A percentile compares a stretch with the other conserved stretches of the same genome.
Evolutionary conservation across 768 basidiomycete species (phyloP).

Genomic region (Pluteus cervinus): DNA sequence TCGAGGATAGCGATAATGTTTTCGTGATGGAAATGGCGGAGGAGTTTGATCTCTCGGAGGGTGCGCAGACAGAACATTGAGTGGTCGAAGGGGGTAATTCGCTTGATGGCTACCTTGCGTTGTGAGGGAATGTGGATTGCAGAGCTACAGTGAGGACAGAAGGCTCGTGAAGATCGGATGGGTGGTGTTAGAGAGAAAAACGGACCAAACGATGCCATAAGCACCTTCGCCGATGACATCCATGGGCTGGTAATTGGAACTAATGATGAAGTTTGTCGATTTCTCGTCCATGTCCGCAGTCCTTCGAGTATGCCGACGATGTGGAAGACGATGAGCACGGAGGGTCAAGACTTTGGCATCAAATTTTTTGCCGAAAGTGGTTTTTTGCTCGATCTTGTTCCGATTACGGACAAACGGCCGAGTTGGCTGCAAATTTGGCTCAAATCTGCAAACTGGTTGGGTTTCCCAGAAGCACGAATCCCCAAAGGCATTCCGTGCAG

Average conservation of each 20-base stretch:
- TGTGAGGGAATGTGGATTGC: slow-evolving; percentile 74
- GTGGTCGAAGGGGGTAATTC: slow-evolving; percentile 93
- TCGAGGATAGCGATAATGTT: slow-evolving; percentile 96
- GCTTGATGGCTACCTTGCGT: slow-evolving; percentile 91
- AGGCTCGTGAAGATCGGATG: slow-evolving; percentile 12
- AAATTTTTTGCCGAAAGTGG: too few relatives aligned
- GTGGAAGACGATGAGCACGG: too few relatives aligned
- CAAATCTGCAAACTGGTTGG: too few relatives aligned
- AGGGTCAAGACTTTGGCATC: too few relatives aligned
- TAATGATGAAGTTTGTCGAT: slow-evolving; percentile 22
- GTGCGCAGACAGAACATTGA: slow-evolving; percentile 88
- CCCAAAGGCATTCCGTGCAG: too few relatives aligned
- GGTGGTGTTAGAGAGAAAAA: slow-evolving; percentile 8
- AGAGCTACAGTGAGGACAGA: slow-evolving; percentile 34
- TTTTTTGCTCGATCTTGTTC: too few relatives aligned
- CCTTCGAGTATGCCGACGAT: too few relatives aligned
- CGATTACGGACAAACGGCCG: too few relatives aligned
- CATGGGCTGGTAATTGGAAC: slow-evolving; percentile 59
- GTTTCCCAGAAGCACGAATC: too few relatives aligned
- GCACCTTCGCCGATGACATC: slow-evolving; percentile 94
- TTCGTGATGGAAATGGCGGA: slow-evolving; percentile 80
- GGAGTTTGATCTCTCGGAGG: slow-evolving; percentile 86
- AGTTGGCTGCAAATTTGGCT: too few relatives aligned
- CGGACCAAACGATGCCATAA: slow-evolving; percentile 81
- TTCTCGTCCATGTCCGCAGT: slow-evolving; percentile 9